Base-by-base conservation (phyloP, 148 eudicot species). In the Dianthus caryophyllus region DNA sequence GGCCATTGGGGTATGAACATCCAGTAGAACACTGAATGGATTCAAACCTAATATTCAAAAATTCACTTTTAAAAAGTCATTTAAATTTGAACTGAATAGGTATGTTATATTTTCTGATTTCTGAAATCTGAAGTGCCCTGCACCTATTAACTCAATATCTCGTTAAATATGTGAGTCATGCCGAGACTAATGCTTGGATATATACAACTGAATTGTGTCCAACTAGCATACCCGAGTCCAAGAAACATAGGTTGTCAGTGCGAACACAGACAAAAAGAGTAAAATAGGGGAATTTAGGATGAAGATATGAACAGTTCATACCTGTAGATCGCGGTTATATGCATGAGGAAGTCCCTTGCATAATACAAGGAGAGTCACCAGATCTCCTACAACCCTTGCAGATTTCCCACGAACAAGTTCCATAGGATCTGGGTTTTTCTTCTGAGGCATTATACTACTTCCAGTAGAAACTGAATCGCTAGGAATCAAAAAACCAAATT, bases 351-450 rank as follows among this genome's bases (percentile, higher is more conserved):
- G 97, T 49, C 99, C 99, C 72, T 94, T 94, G 88, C 99, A 94
- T 70, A 94, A 70, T 47, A 90, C 96, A 75, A 94, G 97, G 72
- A 94, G 97, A 50, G 97, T 73, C 66, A 91, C 87, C 44, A 90
- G 71, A 79, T 88, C 96, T 48, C 99, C 97, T 9, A 95, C 79
- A 69, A 88, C 83, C 78, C 97, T 79, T 56, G 89, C 97, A 64
- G 97, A 90, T 80, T 95, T 95, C 26, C 99, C 99, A 46, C 99
- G 99, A 59, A 95, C 99, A 71, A 95, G 99, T 80, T 95, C 99
- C 99, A 95, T 95, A 33, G 99, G 97, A 77, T 95, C 99, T 62
- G 99, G 99, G 71, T 95, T 95, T 77, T 95, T 95, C 80, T 95
- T 95, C 73, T 95, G 99, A 36, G 99, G 99, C 99, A 95, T 95